A percentile compares a stretch with the other conserved stretches of the same genome.
Evolutionary conservation across 1,139 yeast species (phyloP).

Genomic region (Starmera stellimalicola): DNA sequence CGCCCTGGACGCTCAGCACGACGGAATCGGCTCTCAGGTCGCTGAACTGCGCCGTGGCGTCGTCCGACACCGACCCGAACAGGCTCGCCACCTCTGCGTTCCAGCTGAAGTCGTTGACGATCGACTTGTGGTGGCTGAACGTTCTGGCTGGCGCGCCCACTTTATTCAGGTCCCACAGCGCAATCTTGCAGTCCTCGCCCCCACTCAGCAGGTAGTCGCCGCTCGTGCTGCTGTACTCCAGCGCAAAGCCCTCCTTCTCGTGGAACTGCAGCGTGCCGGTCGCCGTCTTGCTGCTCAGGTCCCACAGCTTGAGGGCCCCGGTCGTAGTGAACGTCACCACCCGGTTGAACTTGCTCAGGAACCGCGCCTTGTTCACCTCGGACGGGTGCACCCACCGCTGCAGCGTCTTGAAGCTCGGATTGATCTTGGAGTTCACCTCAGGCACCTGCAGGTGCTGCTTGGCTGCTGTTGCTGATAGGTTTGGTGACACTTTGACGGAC

Average conservation of each 20-base stretch:
- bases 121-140: conserved; percentile 38
- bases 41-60: conserved; percentile 48
- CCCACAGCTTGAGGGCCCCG: conserved; percentile 30
- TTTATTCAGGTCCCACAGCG: conserved; percentile 51
- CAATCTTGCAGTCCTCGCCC: conserved; percentile 56
- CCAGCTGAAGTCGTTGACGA: conserved; percentile 51
- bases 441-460: conserved; percentile 20
- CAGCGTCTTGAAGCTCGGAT: conserved; percentile 25
- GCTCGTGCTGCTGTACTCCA: conserved; percentile 45
- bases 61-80: conserved; percentile 72
- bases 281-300: conserved; percentile 16
- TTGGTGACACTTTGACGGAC: conserved; percentile 40
- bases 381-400: conserved; percentile 38
- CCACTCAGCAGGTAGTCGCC: conserved; percentile 47
- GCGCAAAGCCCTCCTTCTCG: conserved; percentile 55
- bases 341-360: conserved; percentile 25
- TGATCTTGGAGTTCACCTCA: conserved; percentile 14
- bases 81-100: conserved; percentile 34
- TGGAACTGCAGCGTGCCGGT: conserved; percentile 43
- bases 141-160: conserved; percentile 34
- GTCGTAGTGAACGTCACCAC: conserved; percentile 42
- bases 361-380: conserved; percentile 41
- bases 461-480: conserved; percentile 31
- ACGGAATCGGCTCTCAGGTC: conserved; percentile 37
- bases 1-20: conserved; percentile 26